Base-by-base conservation (phyloP, 73 alveolate genomes). In the Uronychia binucleata region DNA sequence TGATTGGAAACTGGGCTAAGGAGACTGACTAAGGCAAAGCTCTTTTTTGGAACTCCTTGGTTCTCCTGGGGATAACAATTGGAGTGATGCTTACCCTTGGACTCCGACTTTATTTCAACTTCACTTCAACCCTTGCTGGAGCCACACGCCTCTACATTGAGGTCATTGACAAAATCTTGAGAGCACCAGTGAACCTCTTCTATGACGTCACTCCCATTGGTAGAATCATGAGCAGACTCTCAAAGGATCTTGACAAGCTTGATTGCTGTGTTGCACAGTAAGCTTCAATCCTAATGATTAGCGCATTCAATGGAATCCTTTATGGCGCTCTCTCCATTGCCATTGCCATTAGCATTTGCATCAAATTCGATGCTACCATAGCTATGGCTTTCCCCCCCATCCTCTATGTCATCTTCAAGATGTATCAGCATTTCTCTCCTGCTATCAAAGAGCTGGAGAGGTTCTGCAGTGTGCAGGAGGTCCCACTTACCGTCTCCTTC, bases 181-280 rank as follows among this genome's bases (percentile, higher is more conserved):
- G 90, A 32, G 98, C 99, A 14, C 99, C 99, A 31, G 83, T 95
- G 26, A 95, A 96, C 86, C 75, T 91, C 79, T 98, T 88, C 92
- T 97, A 91, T 92, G 99, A 98, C 84, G 92, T 88, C 13, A 94
- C 97, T 35, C 99, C 99, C 14, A 84, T 91, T 28, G 99, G 99
- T n/a, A 91, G 96, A 74, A 92, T 98, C 33, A 78, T 98, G 81
- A 95, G 94, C 87, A 90, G 98, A 85, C 94, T 98, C 81, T 86
- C 99, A 26, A 96, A 94, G 60, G 98, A 95, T 81, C 88, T 88
- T 28, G 27, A 77, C 33, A 58, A 33, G 34, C 27, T 77, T 77
- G 84, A 46, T 19, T 11, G 5, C n/a, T 11, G 19, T 46, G n/a
- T 46, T 46, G n/a, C 67, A 11, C 19, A 46, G 67, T 46, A 46